Percentiles rank a stretch among this genome's conserved stretches.
phyloP scores from a whole-genome alignment of 1,284 basidiomycete genomes.

The Fomitopsis schrenkii region DNA sequence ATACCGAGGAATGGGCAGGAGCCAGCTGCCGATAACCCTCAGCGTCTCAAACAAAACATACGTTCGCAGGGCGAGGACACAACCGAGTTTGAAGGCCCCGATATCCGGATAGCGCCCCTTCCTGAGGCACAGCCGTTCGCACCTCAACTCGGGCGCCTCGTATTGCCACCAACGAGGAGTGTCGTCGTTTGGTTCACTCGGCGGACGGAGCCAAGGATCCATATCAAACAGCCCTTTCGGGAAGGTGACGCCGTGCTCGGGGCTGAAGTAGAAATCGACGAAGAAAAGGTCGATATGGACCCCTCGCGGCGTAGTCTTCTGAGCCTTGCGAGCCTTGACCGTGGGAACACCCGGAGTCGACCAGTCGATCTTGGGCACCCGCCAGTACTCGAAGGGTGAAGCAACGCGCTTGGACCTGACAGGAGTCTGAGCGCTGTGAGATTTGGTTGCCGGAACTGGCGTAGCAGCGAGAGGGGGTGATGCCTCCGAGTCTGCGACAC shows the following conservation, averaged over 20 bases:
- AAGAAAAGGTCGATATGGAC: neutral
- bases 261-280: neutral
- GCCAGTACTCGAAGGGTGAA: neutral
- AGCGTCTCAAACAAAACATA: neutral
- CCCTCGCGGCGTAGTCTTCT: neutral
- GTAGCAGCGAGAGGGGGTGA: neutral
- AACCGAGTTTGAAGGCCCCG: neutral
- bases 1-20: neutral
- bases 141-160: neutral
- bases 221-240: neutral
- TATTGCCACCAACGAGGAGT: neutral
- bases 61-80: neutral
- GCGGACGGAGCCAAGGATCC: neutral
- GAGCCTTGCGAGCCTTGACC: neutral
- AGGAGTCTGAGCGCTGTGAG: neutral
- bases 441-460: neutral
- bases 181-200: neutral
- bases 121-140: neutral
- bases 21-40: neutral
- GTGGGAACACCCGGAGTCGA: neutral
- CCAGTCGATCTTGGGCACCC: neutral
- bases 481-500: no score
- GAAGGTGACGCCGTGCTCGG: neutral
- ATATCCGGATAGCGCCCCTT: neutral
- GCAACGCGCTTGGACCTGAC: neutral